A percentile compares a stretch with the other conserved stretches of the same genome.
phyloP scores from a whole-genome alignment of 768 basidiomycete genomes.

The Podaxis pistillaris region DNA sequence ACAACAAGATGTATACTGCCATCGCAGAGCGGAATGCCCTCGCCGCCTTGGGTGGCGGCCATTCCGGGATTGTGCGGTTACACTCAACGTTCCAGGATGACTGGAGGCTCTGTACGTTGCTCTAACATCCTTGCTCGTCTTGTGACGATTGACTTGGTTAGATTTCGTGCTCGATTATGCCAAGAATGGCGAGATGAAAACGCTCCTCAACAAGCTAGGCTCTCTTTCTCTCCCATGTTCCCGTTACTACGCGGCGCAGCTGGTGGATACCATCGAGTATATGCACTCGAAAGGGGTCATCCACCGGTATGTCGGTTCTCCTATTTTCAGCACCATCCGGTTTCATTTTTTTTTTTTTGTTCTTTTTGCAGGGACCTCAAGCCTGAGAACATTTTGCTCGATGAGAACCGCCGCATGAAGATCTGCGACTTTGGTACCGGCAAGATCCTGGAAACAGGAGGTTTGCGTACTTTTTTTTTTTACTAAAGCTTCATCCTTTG shows the following conservation, averaged over 20 bases:
- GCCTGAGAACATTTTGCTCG: constrained; percentile 89
- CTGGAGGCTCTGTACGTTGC: constrained; percentile 75
- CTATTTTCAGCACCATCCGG: not conserved
- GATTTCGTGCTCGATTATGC: constrained; percentile 81
- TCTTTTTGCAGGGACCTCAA: constrained; percentile 55
- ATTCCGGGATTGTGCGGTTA: constrained; percentile 80
- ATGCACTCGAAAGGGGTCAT: constrained; percentile 91
- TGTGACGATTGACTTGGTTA: constrained; percentile 25
- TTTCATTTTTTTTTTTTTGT: not conserved
- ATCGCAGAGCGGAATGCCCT: constrained; percentile 79
- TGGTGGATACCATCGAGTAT: constrained; percentile 84
- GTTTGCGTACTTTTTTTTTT: not conserved
- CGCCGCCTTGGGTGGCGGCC: constrained; percentile 57
- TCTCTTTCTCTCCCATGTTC: constrained; percentile 79
- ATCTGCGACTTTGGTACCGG: constrained; percentile 96
- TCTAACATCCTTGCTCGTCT: not conserved
- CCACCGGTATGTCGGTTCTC: constrained; percentile 50
- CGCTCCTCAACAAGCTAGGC: constrained; percentile 72
- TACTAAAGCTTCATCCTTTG: not conserved
- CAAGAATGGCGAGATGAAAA: constrained; percentile 75
- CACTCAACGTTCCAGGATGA: constrained; percentile 87
- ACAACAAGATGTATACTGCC: constrained; percentile 77
- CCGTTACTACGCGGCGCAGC: constrained; percentile 85
- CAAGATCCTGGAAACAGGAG: constrained; percentile 11
- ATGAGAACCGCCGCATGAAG: constrained; percentile 81